phyloP scores from a whole-genome alignment of 2,329 filamentous ascomycete genomes.

The Pestalotiopsis sp. region DNA sequence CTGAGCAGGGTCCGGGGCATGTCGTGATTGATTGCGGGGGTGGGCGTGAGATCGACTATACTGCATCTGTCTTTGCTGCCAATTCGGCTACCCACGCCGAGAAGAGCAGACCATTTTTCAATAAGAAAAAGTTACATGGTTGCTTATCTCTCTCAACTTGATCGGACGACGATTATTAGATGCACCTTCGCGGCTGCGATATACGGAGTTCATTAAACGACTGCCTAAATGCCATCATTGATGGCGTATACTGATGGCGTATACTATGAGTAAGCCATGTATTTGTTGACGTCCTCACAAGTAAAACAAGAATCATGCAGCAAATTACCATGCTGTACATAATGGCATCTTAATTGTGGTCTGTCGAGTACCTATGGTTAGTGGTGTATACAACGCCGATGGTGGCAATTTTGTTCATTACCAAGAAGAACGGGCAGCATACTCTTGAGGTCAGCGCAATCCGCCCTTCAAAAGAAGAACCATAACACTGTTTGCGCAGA shows the following conservation, averaged over 20 bases:
- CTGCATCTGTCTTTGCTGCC: neutral
- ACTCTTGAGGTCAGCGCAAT: too few relatives aligned
- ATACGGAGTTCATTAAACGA: neutral
- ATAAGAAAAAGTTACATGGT: neutral
- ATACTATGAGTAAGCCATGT: neutral
- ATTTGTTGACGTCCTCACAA: neutral
- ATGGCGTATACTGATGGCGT: neutral
- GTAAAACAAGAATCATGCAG: neutral
- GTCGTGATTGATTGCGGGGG: conserved; percentile 8
- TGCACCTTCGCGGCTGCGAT: neutral
- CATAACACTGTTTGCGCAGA: too few relatives aligned
- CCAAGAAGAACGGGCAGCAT: too few relatives aligned
- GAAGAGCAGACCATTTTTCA: too few relatives aligned
- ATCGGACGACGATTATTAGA: neutral
- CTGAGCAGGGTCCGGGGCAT: neutral
- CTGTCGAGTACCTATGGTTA: too few relatives aligned
- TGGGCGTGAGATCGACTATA: neutral
- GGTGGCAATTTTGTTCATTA: too few relatives aligned
- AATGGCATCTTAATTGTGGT: too few relatives aligned
- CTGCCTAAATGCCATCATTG: neutral
- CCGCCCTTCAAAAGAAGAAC: too few relatives aligned
- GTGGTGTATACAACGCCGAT: too few relatives aligned
- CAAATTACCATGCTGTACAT: neutral
- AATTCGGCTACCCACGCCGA: neutral
- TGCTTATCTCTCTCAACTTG: neutral